Evolutionary conservation across 148 eudicot species (phyloP).

Genomic region (Fagopyrum homotropicum): DNA sequence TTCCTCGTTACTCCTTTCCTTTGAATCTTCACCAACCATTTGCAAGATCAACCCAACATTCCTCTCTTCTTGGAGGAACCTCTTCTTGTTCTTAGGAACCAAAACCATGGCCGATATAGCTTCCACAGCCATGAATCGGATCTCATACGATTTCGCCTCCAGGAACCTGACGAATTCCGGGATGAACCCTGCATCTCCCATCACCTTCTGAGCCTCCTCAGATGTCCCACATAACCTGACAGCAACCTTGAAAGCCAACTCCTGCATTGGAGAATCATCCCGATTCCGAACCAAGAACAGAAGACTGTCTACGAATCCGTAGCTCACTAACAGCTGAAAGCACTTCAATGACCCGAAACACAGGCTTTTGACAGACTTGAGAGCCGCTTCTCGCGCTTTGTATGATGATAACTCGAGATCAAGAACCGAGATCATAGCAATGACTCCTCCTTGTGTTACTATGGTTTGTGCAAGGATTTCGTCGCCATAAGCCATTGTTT

Average conservation of each 20-base stretch:
- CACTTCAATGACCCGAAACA: slow-evolving; percentile 29
- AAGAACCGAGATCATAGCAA: slow-evolving; percentile 33
- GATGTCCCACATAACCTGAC: slow-evolving; percentile 46
- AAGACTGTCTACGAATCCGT: slow-evolving; percentile 52
- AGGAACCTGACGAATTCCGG: slow-evolving; percentile 57
- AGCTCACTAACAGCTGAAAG: slow-evolving; percentile 35
- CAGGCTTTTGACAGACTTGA: slow-evolving; percentile 42
- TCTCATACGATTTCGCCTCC: slow-evolving; percentile 48
- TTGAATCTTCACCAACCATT: slow-evolving; percentile 26
- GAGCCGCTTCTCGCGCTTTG: slow-evolving; percentile 51
- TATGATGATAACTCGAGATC: slow-evolving; percentile 50
- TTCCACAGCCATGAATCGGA: slow-evolving; percentile 67
- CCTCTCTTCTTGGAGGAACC: slow-evolving; percentile 49
- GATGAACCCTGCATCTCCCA: slow-evolving; percentile 79
- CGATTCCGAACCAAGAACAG: slow-evolving; percentile 34
- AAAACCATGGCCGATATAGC: slow-evolving; percentile 39
- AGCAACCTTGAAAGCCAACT: slow-evolving; percentile 58
- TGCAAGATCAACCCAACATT: slow-evolving; percentile 47
- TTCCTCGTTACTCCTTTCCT: slow-evolving; percentile 25
- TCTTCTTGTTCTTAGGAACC: slow-evolving; percentile 56
- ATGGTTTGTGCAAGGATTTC: slow-evolving; percentile 36
- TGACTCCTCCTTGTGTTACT: slow-evolving; percentile 40
- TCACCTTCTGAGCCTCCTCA: slow-evolving; percentile 59
- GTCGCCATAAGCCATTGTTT: slow-evolving; percentile 43
- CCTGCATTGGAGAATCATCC: slow-evolving; percentile 63